These are phyloP conservation scores for Shiraia sp. DNA, from an alignment of 2,329 filamentous ascomycete genomes.

Conservation along the genomic window DNA sequence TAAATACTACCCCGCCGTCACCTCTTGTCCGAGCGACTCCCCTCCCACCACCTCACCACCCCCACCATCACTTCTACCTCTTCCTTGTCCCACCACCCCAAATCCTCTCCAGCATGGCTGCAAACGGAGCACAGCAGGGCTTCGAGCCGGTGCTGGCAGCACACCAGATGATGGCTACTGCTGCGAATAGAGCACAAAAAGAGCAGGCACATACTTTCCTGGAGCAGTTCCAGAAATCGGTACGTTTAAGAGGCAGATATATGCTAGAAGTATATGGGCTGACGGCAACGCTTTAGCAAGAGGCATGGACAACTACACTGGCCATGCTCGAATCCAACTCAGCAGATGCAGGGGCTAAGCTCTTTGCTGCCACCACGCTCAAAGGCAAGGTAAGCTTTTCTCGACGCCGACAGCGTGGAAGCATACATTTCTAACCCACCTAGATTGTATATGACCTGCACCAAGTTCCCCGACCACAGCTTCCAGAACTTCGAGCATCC, in stretches of 20 bases:
- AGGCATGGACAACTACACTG: constrained; percentile 89
- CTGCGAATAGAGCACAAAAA: constrained; percentile 80
- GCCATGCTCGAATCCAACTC: constrained; percentile 78
- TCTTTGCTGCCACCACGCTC: constrained; percentile 95
- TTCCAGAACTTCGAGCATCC: constrained; percentile 79
- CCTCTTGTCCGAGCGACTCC: constrained; percentile 21
- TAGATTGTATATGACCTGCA: constrained; percentile 97
- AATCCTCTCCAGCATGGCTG: constrained; percentile 62
- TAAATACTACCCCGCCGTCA: constrained; percentile 31
- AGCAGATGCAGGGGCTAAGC: constrained; percentile 79
- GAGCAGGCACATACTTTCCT: constrained; percentile 89
- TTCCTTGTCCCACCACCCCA: constrained; percentile 24
- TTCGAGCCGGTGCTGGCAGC: constrained; percentile 87
- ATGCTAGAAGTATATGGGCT: constrained; percentile 24
- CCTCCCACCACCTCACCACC: too few relatives aligned
- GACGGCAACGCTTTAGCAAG: constrained; percentile 61
- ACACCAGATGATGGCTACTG: constrained; percentile 86
- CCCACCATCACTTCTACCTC: constrained; percentile 11
- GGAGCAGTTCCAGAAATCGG: constrained; percentile 97
- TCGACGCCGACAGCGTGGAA: background rate
- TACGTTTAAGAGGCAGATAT: constrained; percentile 54
- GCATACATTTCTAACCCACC: constrained; percentile 21
- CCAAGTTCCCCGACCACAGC: constrained; percentile 77
- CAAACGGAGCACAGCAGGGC: constrained; percentile 67
- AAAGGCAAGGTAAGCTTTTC: constrained; percentile 83